Conservation (phyloP, 1,284 basidiomycete genomes). For the Ganoderma lucidum region DNA sequence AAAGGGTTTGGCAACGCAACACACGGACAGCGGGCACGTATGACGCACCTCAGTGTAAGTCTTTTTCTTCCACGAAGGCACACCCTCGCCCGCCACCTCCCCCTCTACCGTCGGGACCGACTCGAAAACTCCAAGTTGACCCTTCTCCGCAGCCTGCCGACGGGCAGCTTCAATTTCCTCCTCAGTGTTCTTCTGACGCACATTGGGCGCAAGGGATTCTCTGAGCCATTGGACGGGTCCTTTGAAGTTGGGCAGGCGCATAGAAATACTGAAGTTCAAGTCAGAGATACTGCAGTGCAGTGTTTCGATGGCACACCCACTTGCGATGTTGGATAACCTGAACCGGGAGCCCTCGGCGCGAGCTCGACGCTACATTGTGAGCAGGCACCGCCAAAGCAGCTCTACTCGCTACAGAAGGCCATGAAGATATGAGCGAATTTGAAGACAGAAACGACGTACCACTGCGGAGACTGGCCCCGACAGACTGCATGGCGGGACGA, state of each 20-base stretch:
- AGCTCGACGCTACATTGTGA: slow-evolving; percentile 38
- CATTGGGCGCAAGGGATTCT: slow-evolving; percentile 60
- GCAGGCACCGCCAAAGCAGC: slow-evolving; percentile 25
- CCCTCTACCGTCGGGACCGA: slow-evolving; percentile 37
- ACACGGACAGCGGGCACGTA: neutral
- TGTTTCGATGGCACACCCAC: slow-evolving; percentile 42
- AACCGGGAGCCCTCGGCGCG: slow-evolving; percentile 42
- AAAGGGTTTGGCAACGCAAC: neutral
- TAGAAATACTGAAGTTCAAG: slow-evolving; percentile 39
- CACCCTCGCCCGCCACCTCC: slow-evolving; percentile 35
- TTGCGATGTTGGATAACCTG: slow-evolving; percentile 46
- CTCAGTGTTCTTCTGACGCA: slow-evolving; percentile 53
- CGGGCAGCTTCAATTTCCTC: slow-evolving; percentile 62
- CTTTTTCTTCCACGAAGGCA: slow-evolving; percentile 37
- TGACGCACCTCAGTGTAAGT: slow-evolving; percentile 42
- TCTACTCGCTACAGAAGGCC: slow-evolving; percentile 19
- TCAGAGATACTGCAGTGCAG: neutral
- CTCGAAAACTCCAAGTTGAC: slow-evolving; percentile 66
- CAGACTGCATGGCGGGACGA: slow-evolving; percentile 44
- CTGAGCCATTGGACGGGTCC: slow-evolving; percentile 72
- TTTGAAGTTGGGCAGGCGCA: slow-evolving; percentile 38
- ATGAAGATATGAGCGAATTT: neutral
- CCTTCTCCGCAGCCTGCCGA: slow-evolving; percentile 59
- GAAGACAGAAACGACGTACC: slow-evolving; percentile 20
- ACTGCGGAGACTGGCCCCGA: slow-evolving; percentile 40